Conservation (phyloP, 306 rosid species). For the Cicer arietinum region DNA sequence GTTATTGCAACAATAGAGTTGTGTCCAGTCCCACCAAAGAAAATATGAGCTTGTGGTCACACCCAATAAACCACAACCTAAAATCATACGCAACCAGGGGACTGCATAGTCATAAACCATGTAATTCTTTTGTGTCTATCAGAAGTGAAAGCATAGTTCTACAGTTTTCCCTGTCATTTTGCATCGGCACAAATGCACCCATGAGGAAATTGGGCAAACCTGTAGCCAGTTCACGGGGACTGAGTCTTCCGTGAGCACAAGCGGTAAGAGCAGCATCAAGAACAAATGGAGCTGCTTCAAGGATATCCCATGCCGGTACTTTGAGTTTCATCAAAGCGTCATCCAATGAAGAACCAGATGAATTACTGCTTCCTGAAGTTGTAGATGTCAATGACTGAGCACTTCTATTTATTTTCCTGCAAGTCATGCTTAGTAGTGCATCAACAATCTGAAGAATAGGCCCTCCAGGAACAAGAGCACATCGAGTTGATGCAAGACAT, state of each 20-base stretch:
- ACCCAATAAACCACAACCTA: conserved; percentile 7
- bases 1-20: neutral
- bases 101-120: neutral
- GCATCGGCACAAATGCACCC: neutral
- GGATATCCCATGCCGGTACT: conserved; percentile 98
- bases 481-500: conserved; percentile 84
- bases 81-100: neutral
- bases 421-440: conserved; percentile 87
- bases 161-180: conserved; percentile 3
- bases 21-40: conserved; percentile 15
- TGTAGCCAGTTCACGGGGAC: conserved; percentile 97
- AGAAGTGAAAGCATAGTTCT: neutral
- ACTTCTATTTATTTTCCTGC: conserved; percentile 70
- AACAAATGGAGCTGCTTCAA: conserved; percentile 92
- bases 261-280: conserved; percentile 96
- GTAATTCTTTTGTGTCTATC: neutral
- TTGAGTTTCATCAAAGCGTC: conserved; percentile 72
- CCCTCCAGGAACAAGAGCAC: conserved; percentile 89
- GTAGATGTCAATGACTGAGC: conserved; percentile 51
- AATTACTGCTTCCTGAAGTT: conserved; percentile 82
- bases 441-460: conserved; percentile 87
- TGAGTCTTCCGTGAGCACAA: conserved; percentile 91
- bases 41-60: neutral
- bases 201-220: conserved; percentile 51
- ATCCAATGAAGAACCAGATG: conserved; percentile 78